A percentile compares a stretch with the other conserved stretches of the same genome.
Conservation (phyloP, 225 moss, liverwort and hornwort genomes). For the Neckera pumila region DNA sequence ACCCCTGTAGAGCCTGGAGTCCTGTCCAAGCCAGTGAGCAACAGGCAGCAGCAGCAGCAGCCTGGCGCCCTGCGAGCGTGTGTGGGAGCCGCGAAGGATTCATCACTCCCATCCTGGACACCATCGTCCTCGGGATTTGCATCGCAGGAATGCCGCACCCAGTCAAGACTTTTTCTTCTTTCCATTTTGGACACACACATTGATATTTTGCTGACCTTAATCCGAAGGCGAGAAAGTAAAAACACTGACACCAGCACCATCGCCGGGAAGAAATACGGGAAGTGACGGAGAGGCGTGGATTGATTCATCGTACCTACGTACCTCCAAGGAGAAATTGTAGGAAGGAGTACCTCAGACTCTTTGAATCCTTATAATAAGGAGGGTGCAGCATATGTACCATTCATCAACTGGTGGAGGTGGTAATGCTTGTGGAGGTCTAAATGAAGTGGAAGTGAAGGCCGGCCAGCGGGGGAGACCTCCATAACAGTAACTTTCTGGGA, state of each 20-base stretch:
- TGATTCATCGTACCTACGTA: background rate
- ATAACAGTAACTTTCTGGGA: background rate
- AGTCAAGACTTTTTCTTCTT: background rate
- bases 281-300: background rate
- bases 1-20: no score
- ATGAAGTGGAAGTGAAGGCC: background rate
- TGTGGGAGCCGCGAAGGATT: background rate
- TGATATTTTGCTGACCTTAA: background rate
- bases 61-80: background rate
- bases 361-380: background rate
- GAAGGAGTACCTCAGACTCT: background rate
- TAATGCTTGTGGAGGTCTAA: background rate
- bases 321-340: background rate
- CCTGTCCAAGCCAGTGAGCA: background rate
- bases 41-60: background rate
- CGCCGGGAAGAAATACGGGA: background rate
- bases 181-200: background rate
- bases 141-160: background rate
- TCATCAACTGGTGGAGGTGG: background rate
- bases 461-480: background rate
- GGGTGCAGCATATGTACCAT: background rate
- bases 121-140: background rate
- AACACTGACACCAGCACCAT: no score
- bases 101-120: background rate
- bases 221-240: background rate